A percentile compares a stretch with the other conserved stretches of the same genome.
phyloP scores from a whole-genome alignment of 1,284 basidiomycete species.

The Exobasidium cylindrosporum region DNA sequence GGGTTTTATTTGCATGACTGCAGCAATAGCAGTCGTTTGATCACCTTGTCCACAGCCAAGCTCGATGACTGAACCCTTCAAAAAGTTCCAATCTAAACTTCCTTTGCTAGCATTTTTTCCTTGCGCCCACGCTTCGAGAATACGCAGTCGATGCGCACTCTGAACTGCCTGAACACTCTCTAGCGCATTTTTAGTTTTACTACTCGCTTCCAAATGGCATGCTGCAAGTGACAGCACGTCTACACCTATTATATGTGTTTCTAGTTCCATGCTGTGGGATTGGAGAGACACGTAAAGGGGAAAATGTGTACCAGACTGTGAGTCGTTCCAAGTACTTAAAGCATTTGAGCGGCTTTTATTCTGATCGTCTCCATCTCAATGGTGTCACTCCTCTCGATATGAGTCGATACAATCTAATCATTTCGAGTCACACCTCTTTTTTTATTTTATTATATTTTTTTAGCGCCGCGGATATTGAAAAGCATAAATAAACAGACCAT shows the following conservation, averaged over 20 bases:
- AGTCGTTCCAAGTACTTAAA: no score
- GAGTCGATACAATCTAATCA: no score
- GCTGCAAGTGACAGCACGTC: background rate
- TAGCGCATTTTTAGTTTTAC: background rate
- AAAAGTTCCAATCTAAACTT: background rate
- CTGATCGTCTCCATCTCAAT: no score
- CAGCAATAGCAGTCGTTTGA: slow-evolving; percentile 6
- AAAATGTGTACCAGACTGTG: no score
- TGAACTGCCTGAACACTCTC: slow-evolving; percentile 1
- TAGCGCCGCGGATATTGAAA: no score
- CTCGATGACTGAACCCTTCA: background rate
- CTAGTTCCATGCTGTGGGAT: no score
- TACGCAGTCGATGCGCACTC: background rate
- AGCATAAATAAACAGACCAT: no score
- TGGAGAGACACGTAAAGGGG: no score
- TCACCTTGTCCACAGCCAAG: slow-evolving; percentile 7
- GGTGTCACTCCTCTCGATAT: no score
- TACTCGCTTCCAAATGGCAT: background rate
- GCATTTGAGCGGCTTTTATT: no score
- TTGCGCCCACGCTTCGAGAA: background rate
- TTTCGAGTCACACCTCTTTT: no score
- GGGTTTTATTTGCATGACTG: background rate
- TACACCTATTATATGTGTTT: background rate
- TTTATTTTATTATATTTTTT: no score
- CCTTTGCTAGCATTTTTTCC: background rate